Percentiles rank a stretch among this genome's conserved stretches.
Evolutionary conservation across 345 rosid species (phyloP).

Genomic region (Moricandia arvensis): DNA sequence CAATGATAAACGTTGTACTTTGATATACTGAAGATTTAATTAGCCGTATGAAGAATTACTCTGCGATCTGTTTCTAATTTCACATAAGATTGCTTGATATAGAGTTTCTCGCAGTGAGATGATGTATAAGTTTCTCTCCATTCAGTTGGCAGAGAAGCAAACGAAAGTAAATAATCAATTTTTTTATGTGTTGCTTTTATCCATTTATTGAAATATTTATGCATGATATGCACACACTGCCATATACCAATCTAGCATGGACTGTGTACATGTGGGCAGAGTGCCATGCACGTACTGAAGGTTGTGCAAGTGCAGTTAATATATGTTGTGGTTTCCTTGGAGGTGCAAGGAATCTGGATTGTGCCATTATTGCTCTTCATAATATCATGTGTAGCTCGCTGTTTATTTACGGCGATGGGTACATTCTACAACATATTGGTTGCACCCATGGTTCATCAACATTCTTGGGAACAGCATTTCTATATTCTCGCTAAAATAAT

Average conservation of each 20-base stretch:
- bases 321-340: slow-evolving; percentile 98
- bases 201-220: neutral
- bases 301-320: slow-evolving; percentile 85
- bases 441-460: slow-evolving; percentile 98
- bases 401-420: slow-evolving; percentile 86
- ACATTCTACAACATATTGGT: slow-evolving; percentile 92
- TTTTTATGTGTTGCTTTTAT: neutral
- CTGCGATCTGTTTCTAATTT: neutral
- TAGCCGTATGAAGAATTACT: neutral
- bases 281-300: slow-evolving; percentile 37
- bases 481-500: slow-evolving; percentile 98
- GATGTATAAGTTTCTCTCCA: neutral
- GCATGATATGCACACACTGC: slow-evolving; percentile 96
- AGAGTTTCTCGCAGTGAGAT: slow-evolving; percentile 1
- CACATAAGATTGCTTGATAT: neutral
- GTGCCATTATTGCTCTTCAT: slow-evolving; percentile 66
- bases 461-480: slow-evolving; percentile 96
- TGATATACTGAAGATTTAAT: no score
- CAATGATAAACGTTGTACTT: no score
- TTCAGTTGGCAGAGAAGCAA: neutral
- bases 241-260: slow-evolving; percentile 69
- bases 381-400: slow-evolving; percentile 80
- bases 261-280: slow-evolving; percentile 82
- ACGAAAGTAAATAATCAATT: neutral
- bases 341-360: slow-evolving; percentile 94